Evolutionary conservation across 495 filamentous ascomycete genomes (phyloP), one percentile per base, ranked within the genome.

Genomic region (Astrothelium subdiscretum): DNA sequence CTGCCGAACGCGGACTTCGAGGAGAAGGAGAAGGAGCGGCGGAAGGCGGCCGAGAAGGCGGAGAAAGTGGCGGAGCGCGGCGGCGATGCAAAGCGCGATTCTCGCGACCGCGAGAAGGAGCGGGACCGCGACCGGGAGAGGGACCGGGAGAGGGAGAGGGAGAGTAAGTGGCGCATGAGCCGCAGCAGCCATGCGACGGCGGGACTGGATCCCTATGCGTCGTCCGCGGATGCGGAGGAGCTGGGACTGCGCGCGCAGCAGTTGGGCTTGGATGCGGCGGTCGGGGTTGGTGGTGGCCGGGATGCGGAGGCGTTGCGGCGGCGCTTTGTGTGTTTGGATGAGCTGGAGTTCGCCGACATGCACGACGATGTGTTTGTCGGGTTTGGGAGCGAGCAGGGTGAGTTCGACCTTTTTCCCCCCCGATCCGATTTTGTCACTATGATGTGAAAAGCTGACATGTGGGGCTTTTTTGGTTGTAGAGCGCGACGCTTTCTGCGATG

Each of bases 321-420:
- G 59, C 78, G 81, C 26, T 95, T 92, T 74, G 77, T 94, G 24
- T 91, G 87, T 70, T 73, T 95, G 62, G 91, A 96, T 70, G 79
- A 88, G 78, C 86, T 88, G 3, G 91, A 95, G 60, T 91, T 92
- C 75, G 87, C 90, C 0, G 86, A 87, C 22, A 90, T 95, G 74
- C 89, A 95, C 72, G 91, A 95, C 73, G 91, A 96, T 75, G 87
- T 96, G 68, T 77, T 84, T 26, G 87, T 96, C 68, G 69, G 83
- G 27, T 96, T 96, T 77, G 89, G 95, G 48, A 84, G 75, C 31
- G 86, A 87, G 69, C 72, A 81, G 68, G 88, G 91, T 96, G 78
- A 73, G 88, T 81, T 59, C 32, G 26, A 13, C 8, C 57, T 15
- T 57, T 43, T 65, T 57, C n/a, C 31, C 2, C 27, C 20, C 1